Base-by-base conservation (phyloP, 805 yeast genomes). In the Starmerella khaoyaiensis region DNA sequence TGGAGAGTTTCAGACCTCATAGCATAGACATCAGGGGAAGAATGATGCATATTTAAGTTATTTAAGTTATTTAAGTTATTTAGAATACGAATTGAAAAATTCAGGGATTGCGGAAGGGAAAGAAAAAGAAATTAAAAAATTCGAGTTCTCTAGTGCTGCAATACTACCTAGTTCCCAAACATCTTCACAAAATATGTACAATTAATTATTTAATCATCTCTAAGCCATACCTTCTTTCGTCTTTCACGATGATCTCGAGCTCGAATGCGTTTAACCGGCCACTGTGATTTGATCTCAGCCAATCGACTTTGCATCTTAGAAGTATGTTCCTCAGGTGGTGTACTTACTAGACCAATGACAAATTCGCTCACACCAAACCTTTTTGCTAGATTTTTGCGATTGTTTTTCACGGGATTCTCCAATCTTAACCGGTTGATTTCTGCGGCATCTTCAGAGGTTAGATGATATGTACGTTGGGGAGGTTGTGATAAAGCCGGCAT, bases 181-280 rank as follows among this genome's bases (percentile, higher is more conserved):
- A 23, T 23, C n/a, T n/a, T 23, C 26, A 23, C 11, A 11, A 23
- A n/a, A 23, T 23, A 23, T 23, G n/a, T 23, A 11, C 26, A n/a
- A n/a, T n/a, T 14, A 15, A 21, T 31, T 14, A 21, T 21, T 30
- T 46, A 68, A 41, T 70, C 73, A 44, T 67, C 74, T 41, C 77
- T 64, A 46, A 76, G 69, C 87, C 87, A 77, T 50, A 65, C 52
- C 44, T 66, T 58, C 42, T 65, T 69, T 57, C 87, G 65, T 57
- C 74, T 73, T 44, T 58, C 54, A 49, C 77, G 64, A 47, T 77
- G 82, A 14, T 55, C 54, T 47, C 77, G 64, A 8, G 79, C 75
- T 18, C 61, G 51, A 12, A 50, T 49, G 48, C 69, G 68, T 36
- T 60, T 57, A 33, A 59, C 64, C 38, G 64, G 55, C 81, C 81